phyloP scores from a whole-genome alignment of 768 basidiomycete species.

The Leccinum pellstonianum region DNA sequence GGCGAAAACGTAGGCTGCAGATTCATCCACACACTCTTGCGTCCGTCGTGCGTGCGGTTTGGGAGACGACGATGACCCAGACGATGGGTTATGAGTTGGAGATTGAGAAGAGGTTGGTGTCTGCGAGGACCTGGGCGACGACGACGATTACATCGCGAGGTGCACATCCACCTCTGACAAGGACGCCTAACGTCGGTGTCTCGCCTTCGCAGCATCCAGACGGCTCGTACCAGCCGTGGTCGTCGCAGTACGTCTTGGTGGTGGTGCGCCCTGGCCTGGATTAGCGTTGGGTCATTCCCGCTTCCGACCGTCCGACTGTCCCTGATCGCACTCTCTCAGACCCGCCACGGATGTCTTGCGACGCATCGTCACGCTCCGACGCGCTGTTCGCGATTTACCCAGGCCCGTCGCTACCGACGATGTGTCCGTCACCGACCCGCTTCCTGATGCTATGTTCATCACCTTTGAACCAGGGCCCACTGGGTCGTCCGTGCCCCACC shows the following conservation, averaged over 20 bases:
- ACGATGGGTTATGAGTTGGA: no score
- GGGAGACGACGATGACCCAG: no score
- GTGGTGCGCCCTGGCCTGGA: not conserved
- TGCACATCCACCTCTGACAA: constrained; percentile 1
- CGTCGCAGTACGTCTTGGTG: not conserved
- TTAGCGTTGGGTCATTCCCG: not conserved
- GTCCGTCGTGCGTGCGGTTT: no score
- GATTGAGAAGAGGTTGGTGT: no score
- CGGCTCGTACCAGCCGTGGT: not conserved
- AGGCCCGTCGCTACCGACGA: no score
- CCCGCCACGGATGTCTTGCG: constrained; percentile 14
- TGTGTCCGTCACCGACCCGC: no score
- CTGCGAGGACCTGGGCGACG: not conserved
- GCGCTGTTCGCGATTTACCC: constrained; percentile 1
- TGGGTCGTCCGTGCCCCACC: not conserved
- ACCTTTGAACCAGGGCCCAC: constrained; percentile 5
- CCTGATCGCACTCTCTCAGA: no score
- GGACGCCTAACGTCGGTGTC: constrained; percentile 18
- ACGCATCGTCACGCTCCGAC: constrained; percentile 7
- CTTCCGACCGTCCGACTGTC: constrained; percentile 6
- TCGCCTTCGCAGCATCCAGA: not conserved
- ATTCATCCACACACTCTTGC: no score
- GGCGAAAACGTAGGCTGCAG: no score
- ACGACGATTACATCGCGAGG: not conserved
- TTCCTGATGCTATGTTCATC: not conserved